Evolutionary conservation across 164 flowering plant species (phyloP).

Genomic region (Chloranthus sessilifolius): DNA sequence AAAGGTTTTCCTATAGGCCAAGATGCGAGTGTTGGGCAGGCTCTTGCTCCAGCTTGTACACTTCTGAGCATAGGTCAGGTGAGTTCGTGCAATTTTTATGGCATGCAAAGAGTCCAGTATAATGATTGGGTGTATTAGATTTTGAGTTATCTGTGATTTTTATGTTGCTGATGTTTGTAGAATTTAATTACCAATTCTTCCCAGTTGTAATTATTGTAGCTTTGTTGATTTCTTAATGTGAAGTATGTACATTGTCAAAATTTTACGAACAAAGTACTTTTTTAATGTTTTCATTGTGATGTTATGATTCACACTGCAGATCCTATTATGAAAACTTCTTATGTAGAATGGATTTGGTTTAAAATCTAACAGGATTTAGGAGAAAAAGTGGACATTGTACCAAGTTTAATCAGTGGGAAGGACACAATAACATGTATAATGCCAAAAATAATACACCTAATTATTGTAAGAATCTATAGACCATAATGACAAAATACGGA

Average conservation of each 20-base stretch:
- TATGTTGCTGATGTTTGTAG: neutral
- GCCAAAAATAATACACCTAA: too few relatives aligned
- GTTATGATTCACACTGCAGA: neutral
- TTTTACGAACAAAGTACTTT: neutral
- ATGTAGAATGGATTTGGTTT: too few relatives aligned
- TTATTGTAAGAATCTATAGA: too few relatives aligned
- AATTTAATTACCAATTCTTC: neutral
- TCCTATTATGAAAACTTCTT: neutral
- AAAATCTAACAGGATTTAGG: too few relatives aligned
- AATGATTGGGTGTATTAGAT: too few relatives aligned
- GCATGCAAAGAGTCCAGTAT: neutral
- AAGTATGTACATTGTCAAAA: slow-evolving; percentile 1
- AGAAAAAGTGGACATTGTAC: too few relatives aligned
- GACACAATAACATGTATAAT: too few relatives aligned
- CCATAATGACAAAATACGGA: too few relatives aligned
- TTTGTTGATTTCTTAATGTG: neutral
- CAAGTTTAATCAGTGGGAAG: too few relatives aligned
- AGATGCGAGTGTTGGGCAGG: slow-evolving; percentile 45
- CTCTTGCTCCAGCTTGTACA: slow-evolving; percentile 48
- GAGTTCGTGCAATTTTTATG: slow-evolving; percentile 3
- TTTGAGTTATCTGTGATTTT: too few relatives aligned
- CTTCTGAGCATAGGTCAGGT: slow-evolving; percentile 88
- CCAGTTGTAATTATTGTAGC: neutral
- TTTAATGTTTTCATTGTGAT: neutral
- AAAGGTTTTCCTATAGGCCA: slow-evolving; percentile 3